A percentile compares a stretch with the other conserved stretches of the same genome.
Evolutionary conservation across 495 filamentous ascomycete genomes (phyloP).

Genomic region (Lasiosphaeriaceae sp.): DNA sequence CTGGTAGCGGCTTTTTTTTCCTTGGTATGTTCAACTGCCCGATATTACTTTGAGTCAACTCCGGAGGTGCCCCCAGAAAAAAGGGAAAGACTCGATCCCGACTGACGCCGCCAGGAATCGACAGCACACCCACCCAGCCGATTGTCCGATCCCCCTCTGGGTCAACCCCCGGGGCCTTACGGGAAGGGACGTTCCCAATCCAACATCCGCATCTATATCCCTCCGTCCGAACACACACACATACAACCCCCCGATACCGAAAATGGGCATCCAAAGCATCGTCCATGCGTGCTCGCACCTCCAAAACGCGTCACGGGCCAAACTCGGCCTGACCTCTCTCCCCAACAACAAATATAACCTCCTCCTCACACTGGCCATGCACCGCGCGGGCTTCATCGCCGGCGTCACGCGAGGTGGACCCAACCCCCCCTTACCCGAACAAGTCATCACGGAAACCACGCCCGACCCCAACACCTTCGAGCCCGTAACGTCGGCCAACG

Average conservation of each 20-base stretch:
- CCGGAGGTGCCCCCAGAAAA: too few species aligned
- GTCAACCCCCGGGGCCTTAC: background rate
- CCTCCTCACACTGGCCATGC: conserved; percentile 68
- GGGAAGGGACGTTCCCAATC: background rate
- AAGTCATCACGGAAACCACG: conserved; percentile 14
- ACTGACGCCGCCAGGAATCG: background rate
- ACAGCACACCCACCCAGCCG: background rate
- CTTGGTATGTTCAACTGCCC: background rate
- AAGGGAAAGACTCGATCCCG: too few species aligned
- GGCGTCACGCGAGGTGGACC: conserved; percentile 76
- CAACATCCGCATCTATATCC: too few species aligned
- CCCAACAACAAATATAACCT: conserved; percentile 80
- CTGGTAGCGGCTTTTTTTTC: background rate
- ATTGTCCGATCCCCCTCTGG: too few species aligned
- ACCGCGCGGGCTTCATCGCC: conserved; percentile 76
- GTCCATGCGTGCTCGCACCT: conserved; percentile 84
- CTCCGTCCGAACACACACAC: background rate
- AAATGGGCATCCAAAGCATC: conserved; percentile 84
- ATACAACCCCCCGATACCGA: conserved; percentile 7
- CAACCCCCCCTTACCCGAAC: conserved; percentile 56
- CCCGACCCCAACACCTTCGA: conserved; percentile 45
- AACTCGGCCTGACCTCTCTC: conserved; percentile 82
- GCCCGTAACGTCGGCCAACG: conserved; percentile 71
- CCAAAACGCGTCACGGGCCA: conserved; percentile 85
- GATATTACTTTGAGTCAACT: too few species aligned